These are phyloP conservation scores for Carallia brachiata DNA, from an alignment of 345 rosid genomes.

Conservation along the genomic window DNA sequence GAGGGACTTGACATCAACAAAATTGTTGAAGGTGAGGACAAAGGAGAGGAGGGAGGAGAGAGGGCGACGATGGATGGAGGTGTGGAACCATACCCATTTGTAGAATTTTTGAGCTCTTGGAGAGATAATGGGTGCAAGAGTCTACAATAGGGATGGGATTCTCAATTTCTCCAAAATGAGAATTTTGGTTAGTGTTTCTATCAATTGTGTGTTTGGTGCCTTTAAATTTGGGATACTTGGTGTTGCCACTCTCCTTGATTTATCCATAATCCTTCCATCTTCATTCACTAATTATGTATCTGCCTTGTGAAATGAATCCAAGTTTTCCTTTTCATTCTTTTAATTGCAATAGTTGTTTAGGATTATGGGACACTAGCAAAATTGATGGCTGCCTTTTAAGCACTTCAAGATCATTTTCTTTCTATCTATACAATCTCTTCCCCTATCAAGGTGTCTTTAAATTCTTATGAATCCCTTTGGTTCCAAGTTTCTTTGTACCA, in stretches of 20 bases:
- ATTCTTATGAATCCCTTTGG: too few species aligned
- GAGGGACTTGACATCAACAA: constrained; percentile 60
- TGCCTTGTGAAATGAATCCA: too few species aligned
- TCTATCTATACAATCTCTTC: too few species aligned
- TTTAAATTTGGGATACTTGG: not conserved
- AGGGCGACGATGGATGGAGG: constrained; percentile 33
- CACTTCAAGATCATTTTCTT: too few species aligned
- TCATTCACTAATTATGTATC: too few species aligned
- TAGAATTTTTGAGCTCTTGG: constrained; percentile 47
- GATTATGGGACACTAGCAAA: too few species aligned
- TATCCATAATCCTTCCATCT: too few species aligned
- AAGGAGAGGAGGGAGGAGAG: constrained; percentile 54
- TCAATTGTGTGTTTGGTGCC: constrained; percentile 26
- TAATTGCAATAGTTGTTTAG: too few species aligned
- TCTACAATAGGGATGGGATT: constrained; percentile 37
- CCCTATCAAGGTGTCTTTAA: too few species aligned
- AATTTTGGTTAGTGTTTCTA: constrained; percentile 41
- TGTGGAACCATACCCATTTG: constrained; percentile 42
- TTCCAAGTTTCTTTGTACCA: too few species aligned
- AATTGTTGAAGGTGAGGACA: constrained; percentile 49
- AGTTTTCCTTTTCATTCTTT: too few species aligned
- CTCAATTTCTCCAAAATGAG: constrained; percentile 29
- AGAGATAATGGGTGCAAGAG: constrained; percentile 43
- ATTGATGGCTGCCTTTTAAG: too few species aligned
- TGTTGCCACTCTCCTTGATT: not conserved